A percentile compares a stretch with the other conserved stretches of the same genome.
Conservation (phyloP, 768 basidiomycete species). For the Tricholoma flavovirens region DNA sequence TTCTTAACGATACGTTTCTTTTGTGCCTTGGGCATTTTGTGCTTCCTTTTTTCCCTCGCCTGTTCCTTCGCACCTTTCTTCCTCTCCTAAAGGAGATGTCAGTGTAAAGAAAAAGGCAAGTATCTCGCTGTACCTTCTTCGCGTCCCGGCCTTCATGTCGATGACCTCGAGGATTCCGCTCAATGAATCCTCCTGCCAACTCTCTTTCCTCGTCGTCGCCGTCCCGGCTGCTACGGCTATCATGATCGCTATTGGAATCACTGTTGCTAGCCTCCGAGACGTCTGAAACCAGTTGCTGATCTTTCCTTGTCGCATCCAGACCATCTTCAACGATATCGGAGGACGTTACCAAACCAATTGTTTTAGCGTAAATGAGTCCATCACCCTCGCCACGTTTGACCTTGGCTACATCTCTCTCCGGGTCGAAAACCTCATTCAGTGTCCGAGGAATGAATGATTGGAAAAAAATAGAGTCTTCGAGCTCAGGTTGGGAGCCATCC, state of each 20-base stretch:
- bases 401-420: constrained; percentile 84
- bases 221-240: constrained; percentile 28
- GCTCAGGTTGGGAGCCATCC: constrained; percentile 53
- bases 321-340: constrained; percentile 11
- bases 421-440: constrained; percentile 89
- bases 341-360: constrained; percentile 70
- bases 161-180: constrained; percentile 74
- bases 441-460: constrained; percentile 89
- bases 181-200: constrained; percentile 27
- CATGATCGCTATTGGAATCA: constrained; percentile 16
- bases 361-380: constrained; percentile 80
- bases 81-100: constrained; percentile 56
- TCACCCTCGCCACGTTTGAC: constrained; percentile 64
- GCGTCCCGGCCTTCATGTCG: constrained; percentile 87
- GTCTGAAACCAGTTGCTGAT: constrained; percentile 8
- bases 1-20: constrained; percentile 84
- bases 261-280: constrained; percentile 16
- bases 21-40: constrained; percentile 94
- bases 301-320: constrained; percentile 8
- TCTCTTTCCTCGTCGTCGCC: constrained; percentile 31
- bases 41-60: constrained; percentile 80
- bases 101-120: constrained; percentile 1
- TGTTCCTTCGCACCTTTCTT: constrained; percentile 88
- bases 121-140: constrained; percentile 62
- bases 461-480: constrained; percentile 88